Evolutionary conservation across 805 yeast species (phyloP).

Genomic region (Suhomyces prunicola): DNA sequence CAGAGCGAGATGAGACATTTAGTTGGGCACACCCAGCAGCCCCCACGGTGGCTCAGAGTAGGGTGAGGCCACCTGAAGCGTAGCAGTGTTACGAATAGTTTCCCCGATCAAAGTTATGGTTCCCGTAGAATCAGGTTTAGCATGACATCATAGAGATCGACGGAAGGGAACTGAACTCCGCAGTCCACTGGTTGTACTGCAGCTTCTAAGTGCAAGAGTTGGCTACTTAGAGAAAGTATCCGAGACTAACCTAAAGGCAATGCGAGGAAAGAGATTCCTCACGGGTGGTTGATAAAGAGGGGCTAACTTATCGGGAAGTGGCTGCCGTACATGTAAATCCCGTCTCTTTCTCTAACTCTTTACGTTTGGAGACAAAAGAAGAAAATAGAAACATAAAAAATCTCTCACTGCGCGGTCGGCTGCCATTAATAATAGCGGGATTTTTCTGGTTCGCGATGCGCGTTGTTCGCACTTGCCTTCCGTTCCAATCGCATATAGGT

Average conservation of each 20-base stretch:
- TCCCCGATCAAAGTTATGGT: neutral
- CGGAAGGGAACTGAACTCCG: neutral
- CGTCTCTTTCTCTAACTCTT: conserved; percentile 1
- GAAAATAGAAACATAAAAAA: neutral
- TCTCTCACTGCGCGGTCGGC: neutral
- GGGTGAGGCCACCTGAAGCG: neutral
- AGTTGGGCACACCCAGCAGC: neutral
- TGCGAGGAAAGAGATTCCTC: neutral
- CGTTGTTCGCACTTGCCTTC: neutral
- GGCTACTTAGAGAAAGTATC: neutral
- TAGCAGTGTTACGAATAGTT: neutral
- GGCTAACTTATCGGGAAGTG: neutral
- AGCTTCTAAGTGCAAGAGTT: neutral
- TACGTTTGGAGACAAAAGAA: neutral
- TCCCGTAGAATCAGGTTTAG: neutral
- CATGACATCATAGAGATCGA: neutral
- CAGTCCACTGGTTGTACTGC: neutral
- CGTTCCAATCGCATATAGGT: neutral
- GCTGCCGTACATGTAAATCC: neutral
- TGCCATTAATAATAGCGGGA: neutral
- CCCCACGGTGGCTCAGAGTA: neutral
- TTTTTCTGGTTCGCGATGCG: neutral
- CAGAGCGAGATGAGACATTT: neutral
- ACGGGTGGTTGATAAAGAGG: neutral
- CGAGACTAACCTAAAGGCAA: neutral